Evolutionary conservation across 2,329 filamentous ascomycete genomes (phyloP).

Genomic region (Fusarium sp.): DNA sequence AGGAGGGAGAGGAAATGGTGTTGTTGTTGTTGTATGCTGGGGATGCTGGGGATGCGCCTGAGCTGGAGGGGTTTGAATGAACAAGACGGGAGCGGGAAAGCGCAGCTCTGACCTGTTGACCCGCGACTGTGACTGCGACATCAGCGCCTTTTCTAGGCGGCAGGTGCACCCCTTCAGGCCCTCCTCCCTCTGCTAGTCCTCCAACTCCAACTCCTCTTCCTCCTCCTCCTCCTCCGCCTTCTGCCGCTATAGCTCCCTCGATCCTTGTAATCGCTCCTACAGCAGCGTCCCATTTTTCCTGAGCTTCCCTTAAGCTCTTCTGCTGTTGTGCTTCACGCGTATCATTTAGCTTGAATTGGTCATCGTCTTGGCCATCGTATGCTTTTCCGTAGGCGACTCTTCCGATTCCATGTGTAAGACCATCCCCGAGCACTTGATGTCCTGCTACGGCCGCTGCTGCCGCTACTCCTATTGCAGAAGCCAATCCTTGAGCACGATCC

Average conservation of each 20-base stretch:
- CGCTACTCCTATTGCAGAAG: conserved; percentile 47
- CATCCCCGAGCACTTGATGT: conserved; percentile 26
- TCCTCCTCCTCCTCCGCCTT: conserved; percentile 23
- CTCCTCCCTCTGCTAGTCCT: conserved; percentile 19
- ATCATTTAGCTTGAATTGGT: conserved; percentile 9
- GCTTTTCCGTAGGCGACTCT: conserved; percentile 21
- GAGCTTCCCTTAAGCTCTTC: conserved; percentile 40
- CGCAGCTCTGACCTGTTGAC: conserved; percentile 41
- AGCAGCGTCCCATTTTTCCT: conserved; percentile 44
- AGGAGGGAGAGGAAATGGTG: background rate
- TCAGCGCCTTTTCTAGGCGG: conserved; percentile 43
- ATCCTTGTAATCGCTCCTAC: conserved; percentile 35
- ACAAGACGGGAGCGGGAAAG: conserved; percentile 40
- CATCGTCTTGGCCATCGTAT: conserved; percentile 8
- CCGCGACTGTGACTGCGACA: conserved; percentile 23
- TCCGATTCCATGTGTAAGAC: conserved; percentile 30
- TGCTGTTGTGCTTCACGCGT: conserved; percentile 40
- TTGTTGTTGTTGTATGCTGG: conserved; percentile 34
- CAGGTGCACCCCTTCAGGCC: conserved; percentile 33
- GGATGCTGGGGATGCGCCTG: conserved; percentile 18
- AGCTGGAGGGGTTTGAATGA: conserved; percentile 42
- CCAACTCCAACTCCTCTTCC: conserved; percentile 16
- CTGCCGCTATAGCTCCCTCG: conserved; percentile 36
- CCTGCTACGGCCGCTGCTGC: conserved; percentile 46
- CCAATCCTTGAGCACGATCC: conserved; percentile 47